Conservation (phyloP, 345 rosid genomes). For the Arabis alpina region DNA sequence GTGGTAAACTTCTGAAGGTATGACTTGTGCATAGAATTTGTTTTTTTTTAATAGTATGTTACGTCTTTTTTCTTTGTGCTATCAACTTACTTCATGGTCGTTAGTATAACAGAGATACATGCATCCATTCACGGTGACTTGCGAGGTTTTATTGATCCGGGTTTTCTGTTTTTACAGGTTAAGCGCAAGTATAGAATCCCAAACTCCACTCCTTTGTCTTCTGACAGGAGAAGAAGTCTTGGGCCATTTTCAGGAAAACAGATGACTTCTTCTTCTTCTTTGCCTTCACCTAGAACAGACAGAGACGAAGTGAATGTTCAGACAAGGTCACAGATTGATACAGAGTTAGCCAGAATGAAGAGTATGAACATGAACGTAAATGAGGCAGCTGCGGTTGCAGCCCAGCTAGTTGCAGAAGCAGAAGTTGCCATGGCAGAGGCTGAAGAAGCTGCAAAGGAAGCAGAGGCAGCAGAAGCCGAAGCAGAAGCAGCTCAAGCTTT, state of each 20-base stretch:
- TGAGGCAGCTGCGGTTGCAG: slow-evolving; percentile 90
- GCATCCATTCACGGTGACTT: slow-evolving; percentile 13
- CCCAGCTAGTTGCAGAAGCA: slow-evolving; percentile 90
- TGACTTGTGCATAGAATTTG: slow-evolving; percentile 23
- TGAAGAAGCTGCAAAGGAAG: slow-evolving; percentile 95
- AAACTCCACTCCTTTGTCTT: slow-evolving; percentile 48
- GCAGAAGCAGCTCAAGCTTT: slow-evolving; percentile 94
- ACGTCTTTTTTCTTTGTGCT: background rate
- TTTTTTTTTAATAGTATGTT: background rate
- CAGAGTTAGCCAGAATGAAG: slow-evolving; percentile 84
- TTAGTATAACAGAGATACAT: slow-evolving; percentile 14
- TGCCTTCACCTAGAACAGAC: slow-evolving; percentile 51
- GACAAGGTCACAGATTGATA: slow-evolving; percentile 74
- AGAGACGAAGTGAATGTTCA: slow-evolving; percentile 55
- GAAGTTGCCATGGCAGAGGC: slow-evolving; percentile 93
- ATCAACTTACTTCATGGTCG: slow-evolving; percentile 17
- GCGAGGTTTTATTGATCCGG: background rate
- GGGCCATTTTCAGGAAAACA: slow-evolving; percentile 53
- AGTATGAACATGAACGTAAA: slow-evolving; percentile 79
- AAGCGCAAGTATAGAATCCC: slow-evolving; percentile 90
- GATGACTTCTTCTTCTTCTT: slow-evolving; percentile 44
- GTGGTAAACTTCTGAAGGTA: slow-evolving; percentile 89
- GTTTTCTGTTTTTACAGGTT: slow-evolving; percentile 53
- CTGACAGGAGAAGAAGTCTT: slow-evolving; percentile 58
- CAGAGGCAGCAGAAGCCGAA: slow-evolving; percentile 92